phyloP scores from a whole-genome alignment of 2,329 filamentous ascomycete species.

The Byssochlamys sp. region DNA sequence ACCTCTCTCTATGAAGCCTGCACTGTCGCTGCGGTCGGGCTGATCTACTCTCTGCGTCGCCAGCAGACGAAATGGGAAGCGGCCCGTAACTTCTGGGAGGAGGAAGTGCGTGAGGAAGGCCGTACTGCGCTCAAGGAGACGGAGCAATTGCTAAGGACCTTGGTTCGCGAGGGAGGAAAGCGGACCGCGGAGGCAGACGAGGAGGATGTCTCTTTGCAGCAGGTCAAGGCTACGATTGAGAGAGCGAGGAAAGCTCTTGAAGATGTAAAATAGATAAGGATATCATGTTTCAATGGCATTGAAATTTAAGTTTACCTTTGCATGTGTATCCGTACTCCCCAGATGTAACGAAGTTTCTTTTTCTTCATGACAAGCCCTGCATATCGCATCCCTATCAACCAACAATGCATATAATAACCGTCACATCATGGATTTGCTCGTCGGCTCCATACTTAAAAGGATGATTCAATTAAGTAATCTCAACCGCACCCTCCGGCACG shows the following conservation, averaged over 20 bases:
- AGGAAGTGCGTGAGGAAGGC: slow-evolving; percentile 48
- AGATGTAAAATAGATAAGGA: slow-evolving; percentile 15
- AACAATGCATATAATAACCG: neutral
- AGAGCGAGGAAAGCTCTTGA: slow-evolving; percentile 40
- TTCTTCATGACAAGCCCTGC: neutral
- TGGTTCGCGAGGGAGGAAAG: slow-evolving; percentile 39
- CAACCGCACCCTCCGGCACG: slow-evolving; percentile 37
- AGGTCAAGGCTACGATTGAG: slow-evolving; percentile 37
- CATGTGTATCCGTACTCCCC: neutral
- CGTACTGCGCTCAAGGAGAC: slow-evolving; percentile 45
- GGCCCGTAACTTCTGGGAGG: slow-evolving; percentile 44
- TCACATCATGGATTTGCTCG: neutral
- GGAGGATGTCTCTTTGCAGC: slow-evolving; percentile 26
- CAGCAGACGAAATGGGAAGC: slow-evolving; percentile 52
- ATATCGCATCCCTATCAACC: neutral
- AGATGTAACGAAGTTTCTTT: neutral
- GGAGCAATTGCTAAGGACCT: slow-evolving; percentile 40
- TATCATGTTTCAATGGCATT: neutral
- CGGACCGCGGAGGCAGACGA: slow-evolving; percentile 28
- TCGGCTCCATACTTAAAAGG: neutral
- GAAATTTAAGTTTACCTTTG: neutral
- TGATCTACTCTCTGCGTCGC: slow-evolving; percentile 48
- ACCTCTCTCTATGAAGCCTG: slow-evolving; percentile 49
- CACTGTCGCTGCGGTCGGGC: slow-evolving; percentile 49
- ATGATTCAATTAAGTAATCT: slow-evolving; percentile 21